Conservation (phyloP, 2,329 filamentous ascomycete genomes). For the Cadophora malorum region DNA sequence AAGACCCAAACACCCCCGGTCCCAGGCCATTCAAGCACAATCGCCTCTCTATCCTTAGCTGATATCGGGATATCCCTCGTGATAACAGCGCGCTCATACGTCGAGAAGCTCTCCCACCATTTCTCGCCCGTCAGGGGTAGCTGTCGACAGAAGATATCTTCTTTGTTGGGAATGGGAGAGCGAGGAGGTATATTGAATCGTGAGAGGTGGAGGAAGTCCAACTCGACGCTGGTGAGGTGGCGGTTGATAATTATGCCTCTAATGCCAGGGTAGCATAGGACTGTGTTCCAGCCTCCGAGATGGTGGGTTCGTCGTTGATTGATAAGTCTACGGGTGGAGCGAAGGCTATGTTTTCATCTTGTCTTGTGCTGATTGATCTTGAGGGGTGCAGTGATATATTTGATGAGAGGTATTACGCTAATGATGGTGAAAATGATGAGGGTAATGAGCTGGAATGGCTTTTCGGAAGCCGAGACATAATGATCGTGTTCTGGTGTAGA, state of each 20-base stretch:
- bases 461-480: neutral
- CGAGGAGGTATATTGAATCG: neutral
- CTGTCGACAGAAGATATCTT: constrained; percentile 1
- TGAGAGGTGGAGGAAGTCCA: neutral
- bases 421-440: neutral
- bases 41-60: neutral
- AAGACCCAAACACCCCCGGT: constrained; percentile 16
- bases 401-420: neutral
- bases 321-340: neutral
- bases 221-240: neutral
- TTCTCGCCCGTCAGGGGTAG: neutral
- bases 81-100: neutral
- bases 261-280: neutral
- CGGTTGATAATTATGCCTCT: neutral
- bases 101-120: neutral
- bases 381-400: neutral
- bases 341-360: neutral
- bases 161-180: neutral
- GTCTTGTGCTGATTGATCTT: neutral
- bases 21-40: constrained; percentile 17
- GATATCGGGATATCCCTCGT: neutral
- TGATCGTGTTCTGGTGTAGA: too few relatives aligned
- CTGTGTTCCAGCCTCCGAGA: neutral
- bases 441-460: neutral
- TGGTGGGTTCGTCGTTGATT: neutral